phyloP scores from a whole-genome alignment of 78 protist genomes.

The Dictyostelium discoideum region dicty_2.7 NC_007089.4:5776501-5777000 shows the following conservation, averaged over 20 bases:
- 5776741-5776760: constrained; percentile 57
- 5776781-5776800: neutral
- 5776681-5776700: constrained; percentile 54
- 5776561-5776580: constrained; percentile 27
- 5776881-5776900: neutral
- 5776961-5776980: constrained; percentile 1
- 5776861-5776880: neutral
- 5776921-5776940: neutral
- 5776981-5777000: neutral
- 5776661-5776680: constrained; percentile 48
- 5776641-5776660: constrained; percentile 59
- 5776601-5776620: constrained; percentile 29
- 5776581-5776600: neutral
- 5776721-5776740: constrained; percentile 74
- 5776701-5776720: constrained; percentile 45
- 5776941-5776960: neutral
- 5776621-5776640: constrained; percentile 32
- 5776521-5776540: neutral
- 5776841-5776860: neutral
- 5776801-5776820: neutral
- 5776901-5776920: neutral
- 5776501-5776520: no score
- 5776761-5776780: neutral
- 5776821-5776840: neutral
- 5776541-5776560: constrained; percentile 62